Evolutionary conservation across 495 filamentous ascomycete species (phyloP), one percentile per base, ranked within the genome.

Genomic region (Aspergillus cavernicola): DNA sequence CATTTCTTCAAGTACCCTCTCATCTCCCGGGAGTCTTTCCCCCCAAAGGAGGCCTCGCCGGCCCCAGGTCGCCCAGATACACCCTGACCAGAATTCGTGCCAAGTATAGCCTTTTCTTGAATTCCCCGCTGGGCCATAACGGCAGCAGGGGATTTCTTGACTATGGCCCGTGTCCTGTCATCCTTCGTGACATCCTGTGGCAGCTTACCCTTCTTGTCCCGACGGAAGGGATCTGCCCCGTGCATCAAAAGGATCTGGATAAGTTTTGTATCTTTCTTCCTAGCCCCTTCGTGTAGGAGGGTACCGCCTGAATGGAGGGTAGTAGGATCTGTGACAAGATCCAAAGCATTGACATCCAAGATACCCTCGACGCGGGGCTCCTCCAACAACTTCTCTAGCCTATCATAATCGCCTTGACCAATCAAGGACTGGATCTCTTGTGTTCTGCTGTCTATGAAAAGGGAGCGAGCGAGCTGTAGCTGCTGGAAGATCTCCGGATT

Each of bases 1-100:
- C 93, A 98, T 64, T 98, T 98, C 68, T 96, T 96, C 51, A 98
- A 74, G 66, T 97, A 98, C 8, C 93, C 93, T 71, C 92, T 96
- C 90, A 97, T 97, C 67, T 97, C 93, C 38, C 91, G 82, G 9
- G 86, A 84, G 55, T 98, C 93, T 57, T 92, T 93, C 7, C 86
- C 84, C 37, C 85, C 85, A 49, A 90, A 71, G 8, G 75, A 67
- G 23, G 78, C 75, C 56, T 95, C 88, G 15, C 81, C 79, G 24
- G 77, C 65, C 4, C 66, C 71, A 0, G 74, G 73, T 36, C 80
- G 75, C 7, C 75, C 73, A 3, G 79, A 65, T 7, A 80, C 75
- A 1, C 74, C 78, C 57, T 87, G 83, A 5, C 79, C 78, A 29
- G 80, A 78, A 23, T 75, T 85, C 52, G 84, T 88, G 5, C 93